Percentiles rank a stretch among this genome's conserved stretches.
Conservation (phyloP, 441 rosid species). For the Dalechampia spathulata region DNA sequence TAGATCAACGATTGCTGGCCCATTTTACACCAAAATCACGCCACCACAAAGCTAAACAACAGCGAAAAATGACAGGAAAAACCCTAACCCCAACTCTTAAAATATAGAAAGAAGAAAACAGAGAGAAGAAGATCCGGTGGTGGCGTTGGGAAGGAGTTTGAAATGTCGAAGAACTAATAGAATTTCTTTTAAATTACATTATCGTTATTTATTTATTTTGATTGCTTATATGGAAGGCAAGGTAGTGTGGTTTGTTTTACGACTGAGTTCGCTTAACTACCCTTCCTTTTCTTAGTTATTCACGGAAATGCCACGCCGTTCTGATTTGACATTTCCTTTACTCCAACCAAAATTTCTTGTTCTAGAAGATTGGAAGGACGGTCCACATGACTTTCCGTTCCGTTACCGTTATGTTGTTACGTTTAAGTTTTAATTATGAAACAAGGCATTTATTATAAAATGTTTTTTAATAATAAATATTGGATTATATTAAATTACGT, state of each 20-base stretch:
- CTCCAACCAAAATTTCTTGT: neutral
- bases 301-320: conserved; percentile 37
- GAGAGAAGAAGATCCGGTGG: neutral
- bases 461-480: too few relatives aligned
- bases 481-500: too few relatives aligned
- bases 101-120: neutral
- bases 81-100: conserved; percentile 20
- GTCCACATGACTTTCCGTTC: neutral
- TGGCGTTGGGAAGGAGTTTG: conserved; percentile 1
- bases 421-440: too few relatives aligned
- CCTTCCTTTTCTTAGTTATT: conserved; percentile 23
- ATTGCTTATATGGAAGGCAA: conserved; percentile 26
- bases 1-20: conserved; percentile 77
- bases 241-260: conserved; percentile 11
- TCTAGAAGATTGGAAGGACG: neutral
- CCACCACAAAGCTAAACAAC: neutral
- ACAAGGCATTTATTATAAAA: too few relatives aligned
- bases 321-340: conserved; percentile 1
- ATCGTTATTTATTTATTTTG: conserved; percentile 1
- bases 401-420: neutral
- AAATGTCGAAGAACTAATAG: conserved; percentile 7
- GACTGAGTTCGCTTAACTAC: conserved; percentile 1
- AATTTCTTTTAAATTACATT: conserved; percentile 4
- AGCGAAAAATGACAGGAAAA: too few relatives aligned
- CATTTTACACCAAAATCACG: conserved; percentile 18